These are phyloP conservation scores for Chlorella sp. DNA, from an alignment of 139 green algal genomes.

Conservation along the genomic window DNA sequence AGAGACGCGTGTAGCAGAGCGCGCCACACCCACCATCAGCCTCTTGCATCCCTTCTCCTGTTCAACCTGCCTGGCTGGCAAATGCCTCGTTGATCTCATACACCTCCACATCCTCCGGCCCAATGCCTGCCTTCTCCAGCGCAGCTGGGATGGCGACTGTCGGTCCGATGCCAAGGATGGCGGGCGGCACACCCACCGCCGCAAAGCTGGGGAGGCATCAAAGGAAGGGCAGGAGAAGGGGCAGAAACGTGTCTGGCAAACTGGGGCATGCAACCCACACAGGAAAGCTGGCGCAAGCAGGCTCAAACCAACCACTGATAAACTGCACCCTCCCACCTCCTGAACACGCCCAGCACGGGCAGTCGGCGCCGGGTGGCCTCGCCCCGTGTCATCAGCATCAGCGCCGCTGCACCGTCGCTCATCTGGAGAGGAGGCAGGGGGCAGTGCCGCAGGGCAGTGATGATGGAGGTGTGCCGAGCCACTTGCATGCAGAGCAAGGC, in stretches of 20 bases:
- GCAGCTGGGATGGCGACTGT: slow-evolving; percentile 95
- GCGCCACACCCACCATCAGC: too few species aligned
- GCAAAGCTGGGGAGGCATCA: slow-evolving; percentile 67
- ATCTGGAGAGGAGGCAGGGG: slow-evolving; percentile 68
- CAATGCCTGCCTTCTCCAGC: slow-evolving; percentile 78
- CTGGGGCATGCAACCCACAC: too few species aligned
- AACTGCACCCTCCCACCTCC: slow-evolving; percentile 45
- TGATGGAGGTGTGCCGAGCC: too few species aligned
- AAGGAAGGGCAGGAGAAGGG: background rate
- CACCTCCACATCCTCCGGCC: slow-evolving; percentile 95
- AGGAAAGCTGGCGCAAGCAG: too few species aligned
- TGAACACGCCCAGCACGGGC: slow-evolving; percentile 94
- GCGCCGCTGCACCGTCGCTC: slow-evolving; percentile 92
- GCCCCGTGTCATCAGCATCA: slow-evolving; percentile 93
- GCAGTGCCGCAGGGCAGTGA: background rate
- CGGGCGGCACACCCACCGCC: slow-evolving; percentile 94
- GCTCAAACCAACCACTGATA: too few species aligned
- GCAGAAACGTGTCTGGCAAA: too few species aligned
- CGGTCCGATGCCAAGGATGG: slow-evolving; percentile 97
- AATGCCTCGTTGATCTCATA: slow-evolving; percentile 99
- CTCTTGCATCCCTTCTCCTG: too few species aligned
- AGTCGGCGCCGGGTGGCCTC: slow-evolving; percentile 87
- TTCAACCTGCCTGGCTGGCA: slow-evolving; percentile 70
- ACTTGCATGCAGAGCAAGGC: too few species aligned
- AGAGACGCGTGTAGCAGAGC: too few species aligned